These are phyloP conservation scores for Ilex paraguariensis DNA, from an alignment of 305 asterid genomes.

Conservation along the genomic window DNA sequence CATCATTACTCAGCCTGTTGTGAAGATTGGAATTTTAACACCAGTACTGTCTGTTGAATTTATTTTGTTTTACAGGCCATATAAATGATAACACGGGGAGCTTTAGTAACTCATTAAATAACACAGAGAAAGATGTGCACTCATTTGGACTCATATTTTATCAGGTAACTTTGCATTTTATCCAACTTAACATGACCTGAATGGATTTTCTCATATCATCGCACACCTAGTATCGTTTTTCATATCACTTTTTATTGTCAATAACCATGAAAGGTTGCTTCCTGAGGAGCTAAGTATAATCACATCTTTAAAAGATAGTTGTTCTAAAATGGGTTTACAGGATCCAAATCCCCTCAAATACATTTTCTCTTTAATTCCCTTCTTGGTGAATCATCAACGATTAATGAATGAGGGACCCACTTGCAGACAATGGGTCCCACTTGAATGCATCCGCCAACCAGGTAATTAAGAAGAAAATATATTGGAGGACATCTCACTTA, in stretches of 20 bases:
- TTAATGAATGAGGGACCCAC: no score
- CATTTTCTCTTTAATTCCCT: not conserved
- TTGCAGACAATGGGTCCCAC: no score
- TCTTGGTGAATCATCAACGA: no score
- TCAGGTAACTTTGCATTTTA: slow-evolving; percentile 30
- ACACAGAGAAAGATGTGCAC: slow-evolving; percentile 40
- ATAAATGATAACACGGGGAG: slow-evolving; percentile 19
- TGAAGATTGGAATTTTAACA: not conserved
- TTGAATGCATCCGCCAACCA: no score
- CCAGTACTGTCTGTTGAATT: not conserved
- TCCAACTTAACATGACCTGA: not conserved
- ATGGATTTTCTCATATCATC: no score
- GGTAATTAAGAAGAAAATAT: no score
- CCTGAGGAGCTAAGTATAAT: no score
- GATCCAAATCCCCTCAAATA: no score
- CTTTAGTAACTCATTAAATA: slow-evolving; percentile 18
- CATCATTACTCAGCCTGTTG: not conserved
- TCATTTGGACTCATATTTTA: slow-evolving; percentile 46
- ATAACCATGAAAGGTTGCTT: no score
- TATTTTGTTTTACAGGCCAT: slow-evolving; percentile 30
- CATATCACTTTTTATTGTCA: not conserved
- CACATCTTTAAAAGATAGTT: no score
- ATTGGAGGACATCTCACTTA: no score
- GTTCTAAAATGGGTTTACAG: no score
- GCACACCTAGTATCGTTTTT: not conserved